phyloP scores from a whole-genome alignment of 306 rosid genomes.

The Amphicarpaea edgeworthii region DNA sequence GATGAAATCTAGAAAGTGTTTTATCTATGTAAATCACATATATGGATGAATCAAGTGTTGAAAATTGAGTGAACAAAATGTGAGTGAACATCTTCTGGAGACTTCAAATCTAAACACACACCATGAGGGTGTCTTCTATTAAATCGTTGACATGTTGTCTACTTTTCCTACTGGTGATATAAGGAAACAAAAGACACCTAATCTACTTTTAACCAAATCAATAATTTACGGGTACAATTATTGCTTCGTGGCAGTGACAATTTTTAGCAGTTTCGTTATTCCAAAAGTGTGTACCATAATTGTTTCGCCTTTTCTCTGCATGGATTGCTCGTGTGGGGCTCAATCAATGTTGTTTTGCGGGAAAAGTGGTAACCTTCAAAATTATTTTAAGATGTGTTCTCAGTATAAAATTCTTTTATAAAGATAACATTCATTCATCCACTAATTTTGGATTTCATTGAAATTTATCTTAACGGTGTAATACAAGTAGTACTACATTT shows the following conservation, averaged over 20 bases:
- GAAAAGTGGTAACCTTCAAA: neutral
- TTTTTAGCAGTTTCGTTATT: conserved; percentile 4
- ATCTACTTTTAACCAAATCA: neutral
- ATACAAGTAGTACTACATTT: neutral
- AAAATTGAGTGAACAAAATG: too few relatives aligned
- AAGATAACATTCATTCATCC: neutral
- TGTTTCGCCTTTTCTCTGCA: conserved; percentile 17
- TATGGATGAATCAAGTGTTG: too few relatives aligned
- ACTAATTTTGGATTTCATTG: neutral
- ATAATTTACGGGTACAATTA: conserved; percentile 25
- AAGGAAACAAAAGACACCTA: too few relatives aligned
- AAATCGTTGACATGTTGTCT: too few relatives aligned
- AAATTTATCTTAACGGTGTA: neutral
- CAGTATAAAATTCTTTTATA: neutral
- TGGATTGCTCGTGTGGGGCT: neutral
- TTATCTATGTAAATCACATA: too few relatives aligned
- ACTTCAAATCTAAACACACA: too few relatives aligned
- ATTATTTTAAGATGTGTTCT: neutral
- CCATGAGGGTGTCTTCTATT: too few relatives aligned
- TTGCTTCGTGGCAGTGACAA: neutral
- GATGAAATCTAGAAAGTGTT: too few relatives aligned
- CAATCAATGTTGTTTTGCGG: neutral
- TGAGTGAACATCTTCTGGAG: too few relatives aligned
- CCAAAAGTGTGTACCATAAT: neutral
- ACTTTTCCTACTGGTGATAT: too few relatives aligned